phyloP scores from a whole-genome alignment of 108 stramenopile genomes.

The Seminavis robusta region DNA sequence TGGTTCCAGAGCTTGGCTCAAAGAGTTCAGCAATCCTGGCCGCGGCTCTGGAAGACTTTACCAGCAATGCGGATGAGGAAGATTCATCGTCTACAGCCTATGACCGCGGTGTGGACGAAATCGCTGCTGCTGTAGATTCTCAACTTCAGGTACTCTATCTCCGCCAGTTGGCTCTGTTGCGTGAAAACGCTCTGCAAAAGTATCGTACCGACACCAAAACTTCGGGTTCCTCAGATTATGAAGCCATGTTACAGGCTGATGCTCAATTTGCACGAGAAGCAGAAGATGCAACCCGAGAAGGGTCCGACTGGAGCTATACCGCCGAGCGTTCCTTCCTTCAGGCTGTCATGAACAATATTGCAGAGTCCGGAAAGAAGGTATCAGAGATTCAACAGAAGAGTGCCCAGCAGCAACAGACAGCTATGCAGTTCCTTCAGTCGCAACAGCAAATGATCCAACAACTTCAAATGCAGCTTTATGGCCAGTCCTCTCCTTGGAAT shows the following conservation, averaged over 20 bases:
- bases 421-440: slow-evolving; percentile 92
- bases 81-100: slow-evolving; percentile 61
- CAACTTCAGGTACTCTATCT: slow-evolving; percentile 91
- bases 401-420: slow-evolving; percentile 84
- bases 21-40: slow-evolving; percentile 89
- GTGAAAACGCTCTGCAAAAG: slow-evolving; percentile 82
- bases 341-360: slow-evolving; percentile 84
- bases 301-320: slow-evolving; percentile 85
- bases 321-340: slow-evolving; percentile 75
- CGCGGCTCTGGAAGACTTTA: slow-evolving; percentile 87
- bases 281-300: slow-evolving; percentile 78
- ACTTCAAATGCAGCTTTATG: slow-evolving; percentile 92
- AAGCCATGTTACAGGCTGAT: slow-evolving; percentile 94
- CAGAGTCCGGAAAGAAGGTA: slow-evolving; percentile 73
- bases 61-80: slow-evolving; percentile 70
- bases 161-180: slow-evolving; percentile 76
- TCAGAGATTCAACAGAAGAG: slow-evolving; percentile 71
- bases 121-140: slow-evolving; percentile 86
- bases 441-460: slow-evolving; percentile 97
- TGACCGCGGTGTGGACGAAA: slow-evolving; percentile 83
- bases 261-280: slow-evolving; percentile 79
- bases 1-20: slow-evolving; percentile 73
- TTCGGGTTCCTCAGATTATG: slow-evolving; percentile 86
- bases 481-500: slow-evolving; percentile 90
- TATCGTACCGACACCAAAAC: slow-evolving; percentile 77